Conservation (phyloP, 2,329 filamentous ascomycete genomes). For the Dothideomycetidae sp. region DNA sequence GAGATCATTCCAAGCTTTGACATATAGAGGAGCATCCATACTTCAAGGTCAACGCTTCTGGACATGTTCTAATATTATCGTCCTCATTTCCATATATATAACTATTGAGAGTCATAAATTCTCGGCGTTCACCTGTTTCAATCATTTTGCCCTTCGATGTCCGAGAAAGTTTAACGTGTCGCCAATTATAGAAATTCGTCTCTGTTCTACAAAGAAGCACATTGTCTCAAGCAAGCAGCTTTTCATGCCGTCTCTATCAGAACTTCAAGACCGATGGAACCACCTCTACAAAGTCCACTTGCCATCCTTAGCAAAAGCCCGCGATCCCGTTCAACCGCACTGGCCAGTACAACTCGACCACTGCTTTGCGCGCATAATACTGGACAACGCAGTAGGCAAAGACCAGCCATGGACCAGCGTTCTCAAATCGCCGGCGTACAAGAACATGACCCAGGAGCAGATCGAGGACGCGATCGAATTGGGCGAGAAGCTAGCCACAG, state of each 20-base stretch:
- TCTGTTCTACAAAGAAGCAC: no score
- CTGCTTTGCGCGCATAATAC: constrained; percentile 32
- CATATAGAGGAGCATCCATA: no score
- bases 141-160: background rate
- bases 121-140: no score
- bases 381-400: constrained; percentile 28
- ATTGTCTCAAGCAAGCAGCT: no score
- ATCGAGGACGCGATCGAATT: constrained; percentile 25
- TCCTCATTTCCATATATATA: no score
- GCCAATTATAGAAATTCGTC: no score
- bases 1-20: no score
- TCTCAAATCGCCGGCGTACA: constrained; percentile 29
- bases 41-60: no score
- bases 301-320: constrained; percentile 2
- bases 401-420: constrained; percentile 29
- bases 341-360: constrained; percentile 33
- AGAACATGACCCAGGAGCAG: constrained; percentile 29
- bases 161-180: no score
- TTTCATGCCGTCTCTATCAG: background rate
- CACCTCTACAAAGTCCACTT: constrained; percentile 2
- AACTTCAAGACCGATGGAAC: constrained; percentile 6
- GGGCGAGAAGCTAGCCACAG: constrained; percentile 25
- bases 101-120: no score
- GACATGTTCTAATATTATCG: no score
- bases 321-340: constrained; percentile 18